phyloP scores from a whole-genome alignment of 1,139 yeast genomes.

The Fermentozyma sake region DNA sequence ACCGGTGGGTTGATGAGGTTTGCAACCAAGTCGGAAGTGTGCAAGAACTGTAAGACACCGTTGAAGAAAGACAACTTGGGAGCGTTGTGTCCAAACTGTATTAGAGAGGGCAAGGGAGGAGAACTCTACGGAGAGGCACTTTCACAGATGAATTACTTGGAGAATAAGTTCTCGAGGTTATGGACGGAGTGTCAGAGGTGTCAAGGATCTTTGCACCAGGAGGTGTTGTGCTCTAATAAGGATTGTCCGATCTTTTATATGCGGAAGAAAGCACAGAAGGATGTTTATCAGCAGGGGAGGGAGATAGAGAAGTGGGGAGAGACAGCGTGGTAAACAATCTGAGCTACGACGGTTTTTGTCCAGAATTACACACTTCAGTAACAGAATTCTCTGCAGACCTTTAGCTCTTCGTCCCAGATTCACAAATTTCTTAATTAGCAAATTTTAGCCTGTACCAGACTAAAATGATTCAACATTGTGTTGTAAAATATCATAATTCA shows the following conservation, averaged over 20 bases:
- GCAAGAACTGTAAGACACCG: conserved; percentile 86
- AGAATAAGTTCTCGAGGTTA: conserved; percentile 76
- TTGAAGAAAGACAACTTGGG: conserved; percentile 63
- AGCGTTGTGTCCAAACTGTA: conserved; percentile 80
- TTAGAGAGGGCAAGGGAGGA: conserved; percentile 54
- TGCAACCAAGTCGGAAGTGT: conserved; percentile 83
- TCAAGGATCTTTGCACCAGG: conserved; percentile 94
- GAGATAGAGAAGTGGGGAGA: conserved; percentile 74
- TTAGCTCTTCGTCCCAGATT: too few relatives aligned
- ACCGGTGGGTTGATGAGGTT: conserved; percentile 86
- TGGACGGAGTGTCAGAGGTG: conserved; percentile 99
- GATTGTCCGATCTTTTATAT: conserved; percentile 97
- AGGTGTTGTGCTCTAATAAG: conserved; percentile 89
- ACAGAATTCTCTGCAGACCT: too few relatives aligned
- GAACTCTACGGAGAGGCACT: conserved; percentile 75
- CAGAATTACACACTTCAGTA: too few relatives aligned
- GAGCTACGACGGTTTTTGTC: too few relatives aligned
- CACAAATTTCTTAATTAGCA: too few relatives aligned
- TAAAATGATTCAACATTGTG: too few relatives aligned
- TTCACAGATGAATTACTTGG: conserved; percentile 74
- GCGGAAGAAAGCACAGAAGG: conserved; percentile 94
- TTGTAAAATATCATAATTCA: too few relatives aligned
- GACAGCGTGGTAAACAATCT: conserved; percentile 44
- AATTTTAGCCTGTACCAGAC: too few relatives aligned
- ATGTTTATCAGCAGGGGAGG: conserved; percentile 60